A percentile compares a stretch with the other conserved stretches of the same genome.
phyloP scores from a whole-genome alignment of 2,329 filamentous ascomycete species.

The Thelonectria olida region DNA sequence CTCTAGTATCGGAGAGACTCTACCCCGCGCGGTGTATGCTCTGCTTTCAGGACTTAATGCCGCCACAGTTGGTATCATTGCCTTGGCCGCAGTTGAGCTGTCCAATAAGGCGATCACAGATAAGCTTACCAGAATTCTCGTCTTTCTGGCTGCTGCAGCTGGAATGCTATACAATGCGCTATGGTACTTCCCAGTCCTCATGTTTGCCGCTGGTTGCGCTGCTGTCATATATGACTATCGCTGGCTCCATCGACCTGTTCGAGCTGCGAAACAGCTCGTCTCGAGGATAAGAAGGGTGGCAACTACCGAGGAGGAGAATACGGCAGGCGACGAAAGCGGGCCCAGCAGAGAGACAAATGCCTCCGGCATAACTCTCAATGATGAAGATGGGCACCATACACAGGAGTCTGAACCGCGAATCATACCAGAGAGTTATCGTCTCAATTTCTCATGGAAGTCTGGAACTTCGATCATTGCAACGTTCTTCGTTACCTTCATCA shows the following conservation, averaged over 20 bases:
- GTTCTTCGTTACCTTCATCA: constrained; percentile 67
- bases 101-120: constrained; percentile 75
- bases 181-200: constrained; percentile 78
- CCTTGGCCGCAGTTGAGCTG: constrained; percentile 73
- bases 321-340: background rate
- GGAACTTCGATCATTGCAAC: constrained; percentile 52
- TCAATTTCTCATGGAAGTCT: constrained; percentile 56
- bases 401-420: constrained; percentile 19
- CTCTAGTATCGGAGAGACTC: constrained; percentile 62
- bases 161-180: constrained; percentile 76
- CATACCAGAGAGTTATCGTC: constrained; percentile 45
- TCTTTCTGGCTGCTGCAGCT: constrained; percentile 69
- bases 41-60: constrained; percentile 76
- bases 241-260: constrained; percentile 15
- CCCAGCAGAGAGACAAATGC: background rate
- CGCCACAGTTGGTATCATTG: constrained; percentile 75
- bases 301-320: no score
- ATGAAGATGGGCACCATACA: no score
- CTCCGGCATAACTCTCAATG: background rate
- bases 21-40: constrained; percentile 71
- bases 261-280: background rate
- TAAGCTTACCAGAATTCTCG: constrained; percentile 66
- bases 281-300: background rate
- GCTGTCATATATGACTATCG: constrained; percentile 65
- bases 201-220: constrained; percentile 64